A percentile compares a stretch with the other conserved stretches of the same genome.
Evolutionary conservation across 495 filamentous ascomycete genomes (phyloP).

Genomic region (Aspergillus biplanus): DNA sequence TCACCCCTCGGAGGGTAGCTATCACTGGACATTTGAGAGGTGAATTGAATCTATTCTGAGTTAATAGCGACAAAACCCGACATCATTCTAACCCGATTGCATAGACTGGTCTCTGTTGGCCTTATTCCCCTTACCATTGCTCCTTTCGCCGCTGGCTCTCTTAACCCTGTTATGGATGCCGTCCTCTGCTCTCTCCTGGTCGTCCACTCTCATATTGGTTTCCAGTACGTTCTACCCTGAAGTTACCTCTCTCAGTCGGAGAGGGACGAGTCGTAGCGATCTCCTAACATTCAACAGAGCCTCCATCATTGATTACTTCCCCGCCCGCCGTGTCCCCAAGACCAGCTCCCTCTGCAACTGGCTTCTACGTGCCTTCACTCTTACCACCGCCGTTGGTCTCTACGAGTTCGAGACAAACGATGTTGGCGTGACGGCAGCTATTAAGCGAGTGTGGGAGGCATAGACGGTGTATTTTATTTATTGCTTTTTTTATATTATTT

Average conservation of each 20-base stretch:
- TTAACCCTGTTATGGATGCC: slow-evolving; percentile 88
- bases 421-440: slow-evolving; percentile 86
- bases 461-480: slow-evolving; percentile 40
- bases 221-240: slow-evolving; percentile 60
- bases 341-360: slow-evolving; percentile 65
- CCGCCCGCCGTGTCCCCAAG: slow-evolving; percentile 68
- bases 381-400: slow-evolving; percentile 81
- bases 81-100: slow-evolving; percentile 6
- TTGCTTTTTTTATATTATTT: slow-evolving; percentile 22
- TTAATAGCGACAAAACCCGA: slow-evolving; percentile 5
- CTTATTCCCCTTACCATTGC: slow-evolving; percentile 86
- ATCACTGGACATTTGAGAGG: slow-evolving; percentile 99
- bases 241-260: not conserved
- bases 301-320: slow-evolving; percentile 89
- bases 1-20: slow-evolving; percentile 81
- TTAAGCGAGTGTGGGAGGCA: slow-evolving; percentile 86
- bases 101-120: slow-evolving; percentile 69
- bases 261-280: not conserved
- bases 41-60: slow-evolving; percentile 34
- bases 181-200: slow-evolving; percentile 80
- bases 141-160: slow-evolving; percentile 87
- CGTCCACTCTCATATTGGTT: slow-evolving; percentile 93
- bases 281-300: slow-evolving; percentile 47
- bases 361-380: slow-evolving; percentile 76
- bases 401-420: slow-evolving; percentile 99